Conservation (phyloP, 805 yeast genomes). For the Candida hungchunana region DNA sequence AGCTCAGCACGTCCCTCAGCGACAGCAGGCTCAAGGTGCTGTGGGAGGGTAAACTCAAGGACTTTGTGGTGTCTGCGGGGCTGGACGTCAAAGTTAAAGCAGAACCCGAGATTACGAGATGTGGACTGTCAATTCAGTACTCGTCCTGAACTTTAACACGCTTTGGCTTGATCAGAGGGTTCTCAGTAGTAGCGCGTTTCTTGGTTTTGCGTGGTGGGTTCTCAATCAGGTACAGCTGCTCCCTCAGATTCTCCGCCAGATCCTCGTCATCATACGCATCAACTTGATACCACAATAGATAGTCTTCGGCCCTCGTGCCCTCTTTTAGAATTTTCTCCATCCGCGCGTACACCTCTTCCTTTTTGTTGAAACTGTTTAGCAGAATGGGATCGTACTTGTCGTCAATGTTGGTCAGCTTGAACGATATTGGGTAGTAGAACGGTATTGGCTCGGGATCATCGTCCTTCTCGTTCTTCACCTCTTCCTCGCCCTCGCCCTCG, state of each 20-base stretch:
- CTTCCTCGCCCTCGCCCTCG: slow-evolving; percentile 12
- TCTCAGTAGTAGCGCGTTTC: too few relatives aligned
- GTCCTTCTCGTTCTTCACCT: slow-evolving; percentile 12
- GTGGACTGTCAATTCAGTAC: slow-evolving; percentile 61
- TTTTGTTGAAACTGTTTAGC: slow-evolving; percentile 56
- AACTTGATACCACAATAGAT: slow-evolving; percentile 78
- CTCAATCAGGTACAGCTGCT: slow-evolving; percentile 52
- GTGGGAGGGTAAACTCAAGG: slow-evolving; percentile 88
- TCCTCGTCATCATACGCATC: slow-evolving; percentile 70
- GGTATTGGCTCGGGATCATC: slow-evolving; percentile 33
- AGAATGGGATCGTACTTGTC: slow-evolving; percentile 59
- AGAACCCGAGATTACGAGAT: slow-evolving; percentile 43
- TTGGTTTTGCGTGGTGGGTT: slow-evolving; percentile 36
- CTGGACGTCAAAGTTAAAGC: slow-evolving; percentile 44
- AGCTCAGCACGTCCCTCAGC: slow-evolving; percentile 64
- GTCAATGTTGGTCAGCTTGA: slow-evolving; percentile 64
- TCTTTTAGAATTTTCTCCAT: slow-evolving; percentile 59
- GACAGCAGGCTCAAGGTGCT: slow-evolving; percentile 57
- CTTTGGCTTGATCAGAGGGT: not conserved
- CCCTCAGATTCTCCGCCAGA: slow-evolving; percentile 60
- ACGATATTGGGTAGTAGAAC: slow-evolving; percentile 56
- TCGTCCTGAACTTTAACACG: slow-evolving; percentile 39
- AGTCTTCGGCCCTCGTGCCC: slow-evolving; percentile 58
- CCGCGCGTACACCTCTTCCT: slow-evolving; percentile 48
- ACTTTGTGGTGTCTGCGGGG: slow-evolving; percentile 76